phyloP scores from a whole-genome alignment of 2,329 filamentous ascomycete species.

The Sarocladium strictum region DNA sequence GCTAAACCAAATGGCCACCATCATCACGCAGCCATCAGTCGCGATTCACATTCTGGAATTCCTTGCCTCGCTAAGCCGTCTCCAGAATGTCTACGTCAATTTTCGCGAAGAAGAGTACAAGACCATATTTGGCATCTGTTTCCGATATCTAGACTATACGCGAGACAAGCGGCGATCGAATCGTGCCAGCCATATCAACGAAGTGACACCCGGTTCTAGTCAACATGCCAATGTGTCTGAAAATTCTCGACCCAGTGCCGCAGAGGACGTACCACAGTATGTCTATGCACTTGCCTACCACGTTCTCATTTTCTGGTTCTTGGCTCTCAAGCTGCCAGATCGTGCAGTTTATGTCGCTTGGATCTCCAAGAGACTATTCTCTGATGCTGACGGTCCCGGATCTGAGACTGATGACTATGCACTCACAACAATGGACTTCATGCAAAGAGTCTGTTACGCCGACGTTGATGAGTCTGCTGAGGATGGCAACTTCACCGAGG shows the following conservation, averaged over 20 bases:
- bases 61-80: slow-evolving; percentile 77
- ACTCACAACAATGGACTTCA: slow-evolving; percentile 88
- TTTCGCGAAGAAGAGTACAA: slow-evolving; percentile 89
- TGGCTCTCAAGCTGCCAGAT: slow-evolving; percentile 79
- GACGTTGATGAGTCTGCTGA: slow-evolving; percentile 73
- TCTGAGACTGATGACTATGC: slow-evolving; percentile 85
- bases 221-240: slow-evolving; percentile 28
- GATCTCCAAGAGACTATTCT: slow-evolving; percentile 84
- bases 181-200: slow-evolving; percentile 32
- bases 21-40: slow-evolving; percentile 88
- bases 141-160: slow-evolving; percentile 86
- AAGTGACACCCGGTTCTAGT: not conserved
- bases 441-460: slow-evolving; percentile 82
- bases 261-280: slow-evolving; percentile 83
- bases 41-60: slow-evolving; percentile 96
- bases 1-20: slow-evolving; percentile 88
- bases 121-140: slow-evolving; percentile 91
- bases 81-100: slow-evolving; percentile 81
- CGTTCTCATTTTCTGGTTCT: slow-evolving; percentile 95
- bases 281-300: slow-evolving; percentile 92
- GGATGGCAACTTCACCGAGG: slow-evolving; percentile 58
- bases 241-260: slow-evolving; percentile 19
- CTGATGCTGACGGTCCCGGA: slow-evolving; percentile 62
- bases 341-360: slow-evolving; percentile 78
- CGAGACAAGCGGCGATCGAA: slow-evolving; percentile 56